Evolutionary conservation across 2,329 filamentous ascomycete species (phyloP), one percentile per base, ranked within the genome.

Genomic region (Apiospora kogelbergensis): DNA sequence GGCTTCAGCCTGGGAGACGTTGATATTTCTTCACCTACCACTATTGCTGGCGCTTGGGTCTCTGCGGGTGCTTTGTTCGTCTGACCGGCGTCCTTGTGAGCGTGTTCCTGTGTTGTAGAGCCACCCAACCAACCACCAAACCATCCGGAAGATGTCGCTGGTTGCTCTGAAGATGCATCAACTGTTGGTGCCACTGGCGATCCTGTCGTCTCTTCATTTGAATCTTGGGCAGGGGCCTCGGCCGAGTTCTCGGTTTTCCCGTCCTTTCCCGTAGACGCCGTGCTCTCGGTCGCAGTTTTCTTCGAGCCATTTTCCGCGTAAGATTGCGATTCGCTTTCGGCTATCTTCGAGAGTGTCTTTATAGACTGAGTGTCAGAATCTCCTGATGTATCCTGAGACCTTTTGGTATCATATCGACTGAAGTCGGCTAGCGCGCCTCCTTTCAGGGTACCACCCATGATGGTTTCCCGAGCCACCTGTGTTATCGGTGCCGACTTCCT

Each of bases 401-500:
- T 85, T 69, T 80, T 84, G 13, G 78, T 73, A 3, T 88, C 86
- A 70, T 84, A 89, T 57, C 85, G 84, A 68, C 82, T 82, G 41
- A 89, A 80, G 72, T 89, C 85, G 3, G 84, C 79, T 0, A 80
- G 73, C 10, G 80, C 80, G n/a, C 75, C 80, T 1, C 85, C 80
- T 69, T 82, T 84, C 64, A 84, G 78, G 2, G 85, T 88, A 64
- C 84, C 87, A 40, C 88, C 89, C 63, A 88, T 78, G 37, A 91
- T 90, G 15, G 85, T 88, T 76, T 91, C 89, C 71, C 83, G 84
- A 3, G 88, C 87, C 60, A 91, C 80, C 66, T 88, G 86, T 6
- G 86, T 90, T 10, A 88, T 90, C 37, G 89, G 46, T 40, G 44
- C 37, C 37, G 48, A 60, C 74, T 90, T 90, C 40, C 85, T 82